Evolutionary conservation across 768 basidiomycete genomes (phyloP), one percentile per base, ranked within the genome.

Genomic region (Suillus fuscotomentosus): DNA sequence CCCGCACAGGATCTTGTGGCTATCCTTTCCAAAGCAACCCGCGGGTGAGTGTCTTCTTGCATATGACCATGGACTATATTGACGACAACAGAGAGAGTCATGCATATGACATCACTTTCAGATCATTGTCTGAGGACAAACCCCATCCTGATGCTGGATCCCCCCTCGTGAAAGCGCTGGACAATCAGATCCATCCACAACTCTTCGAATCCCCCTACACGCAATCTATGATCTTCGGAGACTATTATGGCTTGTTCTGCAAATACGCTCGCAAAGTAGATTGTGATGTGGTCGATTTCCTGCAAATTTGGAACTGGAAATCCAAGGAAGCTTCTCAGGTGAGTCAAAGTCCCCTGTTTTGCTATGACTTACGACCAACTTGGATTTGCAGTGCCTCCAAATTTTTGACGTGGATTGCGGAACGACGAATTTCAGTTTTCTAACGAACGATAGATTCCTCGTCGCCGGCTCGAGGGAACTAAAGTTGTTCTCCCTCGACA

Each of bases 281-380:
- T 24, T 24, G 24, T 5, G n/a, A 22, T 39, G 8, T 22, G 4
- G 56, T 39, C 15, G 38, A 57, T n/a, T 15, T 39, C 15, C 15
- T 56, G 22, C 55, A 56, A 56, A 39, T 57, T 10, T 57, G 56
- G 56, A 57, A 57, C 4, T 57, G 56, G 56, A 57, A 41, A 22
- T 22, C 22, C 8, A 57, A 57, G 56, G 38, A 39, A 3, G 14
- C 38, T 13, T 56, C 9, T 39, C 56, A 24, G 22, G 38, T 57
- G 22, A 57, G 56, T 41, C 14, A 15, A 24, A 9, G 38, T 39
- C 38, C 10, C 15, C 22, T 24, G n/a, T 15, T 56, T 39, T 24
- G 14, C 24, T 57, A 9, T 24, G 8, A 24, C 22, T 57, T 17
- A 41, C 14, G 38, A 24, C 5, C 36, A 1, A 38, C 6, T 6